Conservation (phyloP, 257 asterid genomes). For the Cinchona pubescens region DNA sequence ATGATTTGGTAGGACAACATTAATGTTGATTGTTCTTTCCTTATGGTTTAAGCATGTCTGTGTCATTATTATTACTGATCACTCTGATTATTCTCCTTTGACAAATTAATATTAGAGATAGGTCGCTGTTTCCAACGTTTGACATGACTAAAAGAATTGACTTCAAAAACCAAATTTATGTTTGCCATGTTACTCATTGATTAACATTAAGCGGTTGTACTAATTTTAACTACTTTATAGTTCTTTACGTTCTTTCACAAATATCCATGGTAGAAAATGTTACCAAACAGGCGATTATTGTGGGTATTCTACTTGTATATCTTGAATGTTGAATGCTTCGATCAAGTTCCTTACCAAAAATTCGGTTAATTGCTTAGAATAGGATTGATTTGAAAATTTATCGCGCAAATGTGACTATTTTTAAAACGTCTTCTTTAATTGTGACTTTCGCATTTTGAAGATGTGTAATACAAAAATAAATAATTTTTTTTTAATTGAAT, state of each 20-base stretch:
- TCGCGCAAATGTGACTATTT: too few species aligned
- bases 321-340: not conserved
- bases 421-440: too few species aligned
- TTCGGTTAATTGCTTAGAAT: not conserved
- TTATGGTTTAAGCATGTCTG: conserved; percentile 29
- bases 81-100: conserved; percentile 3
- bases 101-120: too few species aligned
- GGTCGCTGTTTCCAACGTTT: not conserved
- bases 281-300: not conserved
- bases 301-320: too few species aligned
- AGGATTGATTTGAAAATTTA: too few species aligned
- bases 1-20: not conserved
- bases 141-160: conserved; percentile 4
- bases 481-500: too few species aligned
- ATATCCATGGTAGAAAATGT: not conserved
- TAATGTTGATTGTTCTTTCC: conserved; percentile 16
- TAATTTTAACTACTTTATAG: not conserved
- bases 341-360: too few species aligned
- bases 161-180: not conserved
- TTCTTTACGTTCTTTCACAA: not conserved
- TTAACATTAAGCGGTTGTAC: not conserved
- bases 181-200: not conserved
- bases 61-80: conserved; percentile 12
- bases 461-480: too few species aligned
- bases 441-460: too few species aligned